Conservation (phyloP, 2,329 filamentous ascomycete species). For the Lasiodiplodia sp. region DNA sequence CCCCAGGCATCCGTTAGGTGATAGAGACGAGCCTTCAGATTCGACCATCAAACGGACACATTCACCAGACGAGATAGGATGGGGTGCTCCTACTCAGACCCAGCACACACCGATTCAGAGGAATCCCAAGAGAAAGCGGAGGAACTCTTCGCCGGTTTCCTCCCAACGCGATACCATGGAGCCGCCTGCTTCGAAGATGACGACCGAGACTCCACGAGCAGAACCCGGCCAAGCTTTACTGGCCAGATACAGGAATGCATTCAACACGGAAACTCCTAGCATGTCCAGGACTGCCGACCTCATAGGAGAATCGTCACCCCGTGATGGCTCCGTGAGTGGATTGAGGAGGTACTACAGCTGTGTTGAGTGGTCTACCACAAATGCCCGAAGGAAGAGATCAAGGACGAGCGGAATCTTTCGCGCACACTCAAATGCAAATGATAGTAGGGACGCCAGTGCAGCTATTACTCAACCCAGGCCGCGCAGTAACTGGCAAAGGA, state of each 20-base stretch:
- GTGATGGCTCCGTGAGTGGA: constrained; percentile 54
- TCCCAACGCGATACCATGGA: constrained; percentile 48
- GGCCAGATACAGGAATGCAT: constrained; percentile 46
- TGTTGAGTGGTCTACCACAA: constrained; percentile 55
- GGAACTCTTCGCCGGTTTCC: constrained; percentile 55
- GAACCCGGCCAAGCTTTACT: constrained; percentile 57
- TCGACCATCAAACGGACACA: constrained; percentile 56
- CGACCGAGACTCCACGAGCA: constrained; percentile 50
- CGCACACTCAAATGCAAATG: constrained; percentile 35
- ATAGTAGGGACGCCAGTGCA: background rate
- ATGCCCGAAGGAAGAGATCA: constrained; percentile 47
- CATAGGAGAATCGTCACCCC: constrained; percentile 55
- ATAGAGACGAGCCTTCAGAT: constrained; percentile 63
- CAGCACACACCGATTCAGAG: constrained; percentile 48
- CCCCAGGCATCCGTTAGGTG: constrained; percentile 64
- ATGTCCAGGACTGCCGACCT: constrained; percentile 52
- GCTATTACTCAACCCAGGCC: constrained; percentile 21
- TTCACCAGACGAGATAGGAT: constrained; percentile 67
- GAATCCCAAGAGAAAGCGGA: constrained; percentile 49
- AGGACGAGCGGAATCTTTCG: constrained; percentile 46
- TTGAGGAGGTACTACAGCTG: constrained; percentile 60
- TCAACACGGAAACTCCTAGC: constrained; percentile 46
- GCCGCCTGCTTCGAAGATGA: constrained; percentile 29
- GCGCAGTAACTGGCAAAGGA: constrained; percentile 39
- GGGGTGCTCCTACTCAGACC: constrained; percentile 50